phyloP scores from a whole-genome alignment of 768 basidiomycete species.

The Mycena olivaceomarginata region DNA sequence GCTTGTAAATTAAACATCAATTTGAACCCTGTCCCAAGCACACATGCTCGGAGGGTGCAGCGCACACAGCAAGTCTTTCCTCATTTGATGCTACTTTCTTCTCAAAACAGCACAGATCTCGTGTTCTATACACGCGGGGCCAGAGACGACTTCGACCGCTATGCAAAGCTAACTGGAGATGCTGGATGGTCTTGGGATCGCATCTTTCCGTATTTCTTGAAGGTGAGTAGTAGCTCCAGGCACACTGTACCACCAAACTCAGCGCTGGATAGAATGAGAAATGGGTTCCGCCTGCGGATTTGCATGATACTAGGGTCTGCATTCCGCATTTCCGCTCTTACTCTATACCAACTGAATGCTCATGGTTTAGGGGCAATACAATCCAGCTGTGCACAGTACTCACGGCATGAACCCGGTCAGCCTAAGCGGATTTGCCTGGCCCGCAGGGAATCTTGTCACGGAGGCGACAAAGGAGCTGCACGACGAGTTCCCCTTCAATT shows the following conservation, averaged over 20 bases:
- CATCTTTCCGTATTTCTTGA: constrained; percentile 15
- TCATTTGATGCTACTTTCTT: not conserved
- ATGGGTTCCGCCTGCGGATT: not conserved
- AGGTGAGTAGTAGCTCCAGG: not conserved
- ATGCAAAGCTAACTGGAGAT: constrained; percentile 10
- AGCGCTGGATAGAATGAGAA: not conserved
- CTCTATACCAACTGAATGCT: too few relatives aligned
- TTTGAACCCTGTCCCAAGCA: not conserved
- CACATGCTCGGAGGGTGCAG: constrained; percentile 18
- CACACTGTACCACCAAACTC: not conserved
- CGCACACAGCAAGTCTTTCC: not conserved
- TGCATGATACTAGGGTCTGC: not conserved
- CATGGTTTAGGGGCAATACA: not conserved
- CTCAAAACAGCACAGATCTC: not conserved
- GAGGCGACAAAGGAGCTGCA: not conserved
- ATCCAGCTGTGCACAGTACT: not conserved
- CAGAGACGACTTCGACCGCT: constrained; percentile 16
- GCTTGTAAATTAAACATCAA: not conserved
- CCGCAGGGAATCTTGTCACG: not conserved
- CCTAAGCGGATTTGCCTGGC: not conserved
- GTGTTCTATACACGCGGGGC: constrained; percentile 12
- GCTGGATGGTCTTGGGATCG: constrained; percentile 10
- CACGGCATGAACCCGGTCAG: constrained; percentile 8
- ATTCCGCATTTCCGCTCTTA: too few relatives aligned
- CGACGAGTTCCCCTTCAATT: constrained; percentile 11